Percentiles rank a stretch among this genome's conserved stretches.
Conservation (phyloP, 2,329 filamentous ascomycete genomes). For the Paecilomyces sp. region DNA sequence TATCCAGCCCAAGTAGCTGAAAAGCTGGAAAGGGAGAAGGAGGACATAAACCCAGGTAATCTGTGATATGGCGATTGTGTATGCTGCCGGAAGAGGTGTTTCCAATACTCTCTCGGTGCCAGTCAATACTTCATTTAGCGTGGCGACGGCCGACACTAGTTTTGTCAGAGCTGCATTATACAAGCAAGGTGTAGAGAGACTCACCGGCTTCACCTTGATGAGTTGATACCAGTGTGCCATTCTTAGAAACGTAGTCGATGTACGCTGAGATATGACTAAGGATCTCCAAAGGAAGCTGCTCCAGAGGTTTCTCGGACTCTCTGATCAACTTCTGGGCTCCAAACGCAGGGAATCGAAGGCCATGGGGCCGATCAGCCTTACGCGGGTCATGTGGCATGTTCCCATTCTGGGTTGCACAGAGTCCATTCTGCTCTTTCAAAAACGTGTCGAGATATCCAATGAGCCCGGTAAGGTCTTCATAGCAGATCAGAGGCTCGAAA, state of each 20-base stretch:
- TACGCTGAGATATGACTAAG: constrained; percentile 64
- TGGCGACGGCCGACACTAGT: constrained; percentile 51
- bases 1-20: constrained; percentile 57
- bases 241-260: constrained; percentile 52
- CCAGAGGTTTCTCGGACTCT: constrained; percentile 62
- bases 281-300: constrained; percentile 78
- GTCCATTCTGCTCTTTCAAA: constrained; percentile 50
- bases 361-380: constrained; percentile 61
- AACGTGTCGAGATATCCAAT: constrained; percentile 70
- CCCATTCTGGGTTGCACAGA: constrained; percentile 31
- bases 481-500: constrained; percentile 73
- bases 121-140: constrained; percentile 65
- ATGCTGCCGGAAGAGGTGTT: constrained; percentile 75
- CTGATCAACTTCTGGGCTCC: constrained; percentile 76
- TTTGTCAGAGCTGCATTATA: constrained; percentile 2
- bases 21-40: constrained; percentile 74
- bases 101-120: constrained; percentile 72
- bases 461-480: constrained; percentile 64
- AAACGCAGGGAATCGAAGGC: constrained; percentile 66
- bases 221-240: constrained; percentile 27
- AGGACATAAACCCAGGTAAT: constrained; percentile 82
- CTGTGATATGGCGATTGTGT: constrained; percentile 76
- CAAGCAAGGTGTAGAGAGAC: constrained; percentile 5
- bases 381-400: constrained; percentile 38
- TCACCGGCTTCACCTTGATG: constrained; percentile 33